Conservation (phyloP, 352 stramenopile genomes). For the Phytophthora aleatoria region DNA sequence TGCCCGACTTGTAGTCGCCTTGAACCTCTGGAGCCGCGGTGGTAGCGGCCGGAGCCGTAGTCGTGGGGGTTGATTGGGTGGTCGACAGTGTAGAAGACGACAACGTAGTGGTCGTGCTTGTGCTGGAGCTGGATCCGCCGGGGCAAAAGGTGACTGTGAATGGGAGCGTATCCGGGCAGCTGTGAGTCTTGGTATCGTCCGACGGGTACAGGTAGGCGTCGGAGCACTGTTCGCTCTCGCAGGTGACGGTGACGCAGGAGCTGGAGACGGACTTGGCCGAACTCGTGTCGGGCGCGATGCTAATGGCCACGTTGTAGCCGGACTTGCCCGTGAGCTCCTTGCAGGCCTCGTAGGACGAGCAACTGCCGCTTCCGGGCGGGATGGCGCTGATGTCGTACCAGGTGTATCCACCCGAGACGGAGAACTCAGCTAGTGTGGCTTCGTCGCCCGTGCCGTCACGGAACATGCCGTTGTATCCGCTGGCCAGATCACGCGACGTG, state of each 20-base stretch:
- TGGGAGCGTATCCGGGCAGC: slow-evolving; percentile 45
- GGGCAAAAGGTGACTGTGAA: slow-evolving; percentile 61
- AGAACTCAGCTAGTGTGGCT: slow-evolving; percentile 60
- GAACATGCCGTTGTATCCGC: slow-evolving; percentile 51
- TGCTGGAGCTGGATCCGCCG: slow-evolving; percentile 4
- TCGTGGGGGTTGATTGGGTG: slow-evolving; percentile 4
- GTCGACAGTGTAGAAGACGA: slow-evolving; percentile 25
- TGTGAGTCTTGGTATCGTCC: slow-evolving; percentile 57
- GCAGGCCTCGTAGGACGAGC: slow-evolving; percentile 49
- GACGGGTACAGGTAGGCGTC: slow-evolving; percentile 59
- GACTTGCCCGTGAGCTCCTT: slow-evolving; percentile 53
- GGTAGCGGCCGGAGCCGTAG: neutral
- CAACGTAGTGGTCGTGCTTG: slow-evolving; percentile 1
- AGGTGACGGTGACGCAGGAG: slow-evolving; percentile 38
- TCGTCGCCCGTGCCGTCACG: slow-evolving; percentile 48
- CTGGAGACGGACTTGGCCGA: slow-evolving; percentile 24
- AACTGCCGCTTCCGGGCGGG: slow-evolving; percentile 54
- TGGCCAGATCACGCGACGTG: slow-evolving; percentile 33
- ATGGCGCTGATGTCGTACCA: slow-evolving; percentile 74
- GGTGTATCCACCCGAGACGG: slow-evolving; percentile 39
- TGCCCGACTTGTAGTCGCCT: neutral
- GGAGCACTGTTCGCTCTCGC: slow-evolving; percentile 23
- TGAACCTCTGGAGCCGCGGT: neutral
- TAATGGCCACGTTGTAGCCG: slow-evolving; percentile 70
- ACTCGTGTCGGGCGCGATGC: slow-evolving; percentile 48